phyloP scores from a whole-genome alignment of 2,329 filamentous ascomycete genomes.

The Talaromyces sp. region DNA sequence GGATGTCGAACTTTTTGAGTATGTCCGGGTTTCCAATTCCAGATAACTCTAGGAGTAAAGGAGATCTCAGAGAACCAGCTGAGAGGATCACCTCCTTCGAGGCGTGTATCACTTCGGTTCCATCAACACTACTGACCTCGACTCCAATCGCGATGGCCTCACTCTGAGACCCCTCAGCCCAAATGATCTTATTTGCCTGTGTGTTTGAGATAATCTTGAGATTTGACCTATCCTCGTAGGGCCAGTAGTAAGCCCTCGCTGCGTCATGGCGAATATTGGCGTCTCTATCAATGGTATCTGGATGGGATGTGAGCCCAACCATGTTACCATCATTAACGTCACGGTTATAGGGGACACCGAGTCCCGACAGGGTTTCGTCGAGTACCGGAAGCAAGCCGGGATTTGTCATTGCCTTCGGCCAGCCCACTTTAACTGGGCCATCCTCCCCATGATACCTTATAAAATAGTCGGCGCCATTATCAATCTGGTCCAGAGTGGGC shows the following conservation, averaged over 20 bases:
- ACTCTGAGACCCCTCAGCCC: conserved; percentile 25
- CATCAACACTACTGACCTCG: conserved; percentile 30
- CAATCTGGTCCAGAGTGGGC: background rate
- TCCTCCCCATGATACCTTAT: background rate
- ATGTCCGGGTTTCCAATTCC: conserved; percentile 53
- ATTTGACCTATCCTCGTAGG: conserved; percentile 42
- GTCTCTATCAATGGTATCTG: conserved; percentile 42
- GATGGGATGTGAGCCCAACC: conserved; percentile 46
- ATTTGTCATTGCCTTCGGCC: background rate
- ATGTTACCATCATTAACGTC: conserved; percentile 48
- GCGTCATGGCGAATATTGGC: conserved; percentile 47
- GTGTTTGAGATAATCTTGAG: conserved; percentile 47
- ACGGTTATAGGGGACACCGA: conserved; percentile 40
- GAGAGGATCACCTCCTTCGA: conserved; percentile 58
- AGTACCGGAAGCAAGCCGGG: background rate
- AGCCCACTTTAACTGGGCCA: background rate
- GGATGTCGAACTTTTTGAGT: conserved; percentile 28
- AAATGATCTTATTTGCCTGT: conserved; percentile 42
- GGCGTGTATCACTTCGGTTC: conserved; percentile 32
- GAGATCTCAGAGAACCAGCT: conserved; percentile 58
- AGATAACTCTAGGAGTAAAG: conserved; percentile 59
- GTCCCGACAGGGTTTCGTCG: conserved; percentile 24
- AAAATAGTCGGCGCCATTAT: background rate
- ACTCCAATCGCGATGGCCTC: conserved; percentile 30
- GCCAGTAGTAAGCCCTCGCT: conserved; percentile 50